phyloP scores from a whole-genome alignment of 192 early-diverging fungal species.

The Umbelopsis ramanniana region DNA sequence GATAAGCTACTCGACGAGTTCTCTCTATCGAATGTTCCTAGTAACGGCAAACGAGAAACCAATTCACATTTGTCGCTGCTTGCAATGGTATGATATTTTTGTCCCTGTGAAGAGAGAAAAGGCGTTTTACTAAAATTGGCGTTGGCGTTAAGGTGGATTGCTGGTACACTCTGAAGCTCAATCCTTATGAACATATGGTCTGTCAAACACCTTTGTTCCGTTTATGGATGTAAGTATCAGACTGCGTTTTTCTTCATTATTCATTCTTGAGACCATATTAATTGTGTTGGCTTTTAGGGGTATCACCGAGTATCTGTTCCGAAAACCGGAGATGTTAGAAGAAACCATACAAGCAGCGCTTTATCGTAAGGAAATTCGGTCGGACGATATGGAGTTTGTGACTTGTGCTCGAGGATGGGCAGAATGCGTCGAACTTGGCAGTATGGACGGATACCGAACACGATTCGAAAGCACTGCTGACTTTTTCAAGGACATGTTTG shows the following conservation, averaged over 20 bases:
- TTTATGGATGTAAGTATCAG: slow-evolving; percentile 73
- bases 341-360: slow-evolving; percentile 87
- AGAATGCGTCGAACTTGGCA: slow-evolving; percentile 83
- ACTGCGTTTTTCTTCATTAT: too few relatives aligned
- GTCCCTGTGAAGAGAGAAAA: not conserved
- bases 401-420: slow-evolving; percentile 93
- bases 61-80: slow-evolving; percentile 96
- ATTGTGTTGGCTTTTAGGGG: slow-evolving; percentile 56
- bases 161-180: slow-evolving; percentile 83
- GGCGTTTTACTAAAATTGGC: not conserved
- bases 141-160: slow-evolving; percentile 65
- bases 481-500: slow-evolving; percentile 78
- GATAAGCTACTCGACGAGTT: slow-evolving; percentile 86
- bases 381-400: slow-evolving; percentile 90
- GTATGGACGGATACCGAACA: slow-evolving; percentile 80
- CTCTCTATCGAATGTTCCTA: slow-evolving; percentile 83
- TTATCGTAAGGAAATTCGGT: slow-evolving; percentile 69
- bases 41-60: slow-evolving; percentile 59
- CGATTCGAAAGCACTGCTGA: slow-evolving; percentile 83
- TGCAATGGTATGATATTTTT: slow-evolving; percentile 66
- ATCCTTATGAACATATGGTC: slow-evolving; percentile 93
- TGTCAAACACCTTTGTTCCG: slow-evolving; percentile 96
- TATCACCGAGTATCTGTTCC: slow-evolving; percentile 92
- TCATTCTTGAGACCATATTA: not conserved
- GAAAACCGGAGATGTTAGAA: slow-evolving; percentile 80